Percentiles rank a stretch among this genome's conserved stretches.
These are phyloP conservation scores for Oryza longistaminata DNA, from an alignment of 176 grass and related monocot genomes.

Conservation along the genomic window DNA sequence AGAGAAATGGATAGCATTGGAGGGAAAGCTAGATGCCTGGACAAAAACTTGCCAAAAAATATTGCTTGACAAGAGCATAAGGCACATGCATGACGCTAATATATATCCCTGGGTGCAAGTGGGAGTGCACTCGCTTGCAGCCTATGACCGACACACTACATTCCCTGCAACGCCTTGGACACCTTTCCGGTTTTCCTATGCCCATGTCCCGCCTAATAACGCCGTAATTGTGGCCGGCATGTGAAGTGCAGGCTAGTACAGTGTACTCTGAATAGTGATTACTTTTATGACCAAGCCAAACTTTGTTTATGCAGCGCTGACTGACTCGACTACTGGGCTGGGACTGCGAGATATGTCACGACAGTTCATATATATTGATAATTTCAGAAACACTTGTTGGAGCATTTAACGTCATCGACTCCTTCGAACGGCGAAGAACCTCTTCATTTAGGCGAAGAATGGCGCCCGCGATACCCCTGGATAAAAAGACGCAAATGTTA, in stretches of 20 bases:
- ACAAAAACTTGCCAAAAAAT: not conserved
- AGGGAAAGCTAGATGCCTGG: not conserved
- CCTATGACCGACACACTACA: conserved; percentile 1
- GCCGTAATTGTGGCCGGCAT: conserved; percentile 26
- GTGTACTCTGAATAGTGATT: not conserved
- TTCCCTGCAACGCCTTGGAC: conserved; percentile 10
- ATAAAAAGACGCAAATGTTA: too few species aligned
- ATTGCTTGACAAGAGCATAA: not conserved
- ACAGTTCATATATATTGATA: not conserved
- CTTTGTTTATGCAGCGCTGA: not conserved
- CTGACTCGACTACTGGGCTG: not conserved
- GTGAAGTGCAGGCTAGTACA: not conserved
- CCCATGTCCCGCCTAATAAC: conserved; percentile 31
- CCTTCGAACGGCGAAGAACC: too few species aligned
- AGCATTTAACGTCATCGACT: too few species aligned
- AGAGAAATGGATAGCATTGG: not conserved
- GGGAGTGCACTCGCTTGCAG: not conserved
- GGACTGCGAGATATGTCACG: not conserved
- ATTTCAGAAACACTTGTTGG: too few species aligned
- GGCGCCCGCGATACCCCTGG: too few species aligned
- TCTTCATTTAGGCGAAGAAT: too few species aligned
- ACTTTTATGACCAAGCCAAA: conserved; percentile 17
- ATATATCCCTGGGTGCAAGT: conserved; percentile 35
- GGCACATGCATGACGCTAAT: conserved; percentile 30
- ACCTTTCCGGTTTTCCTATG: conserved; percentile 18